phyloP scores from a whole-genome alignment of 2,329 filamentous ascomycete species.

The Alternaria sp. region DNA sequence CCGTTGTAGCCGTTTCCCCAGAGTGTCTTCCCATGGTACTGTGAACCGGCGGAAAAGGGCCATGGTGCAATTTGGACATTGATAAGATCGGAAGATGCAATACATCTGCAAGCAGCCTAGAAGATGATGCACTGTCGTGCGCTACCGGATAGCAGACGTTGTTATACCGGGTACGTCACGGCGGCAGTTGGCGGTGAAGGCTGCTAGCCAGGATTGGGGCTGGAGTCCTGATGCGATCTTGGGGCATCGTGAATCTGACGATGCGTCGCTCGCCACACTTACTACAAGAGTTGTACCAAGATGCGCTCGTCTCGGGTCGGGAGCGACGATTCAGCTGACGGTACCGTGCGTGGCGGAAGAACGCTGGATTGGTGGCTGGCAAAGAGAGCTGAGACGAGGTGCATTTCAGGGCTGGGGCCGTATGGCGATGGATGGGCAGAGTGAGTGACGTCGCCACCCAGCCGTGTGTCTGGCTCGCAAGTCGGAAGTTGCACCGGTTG shows the following conservation, averaged over 20 bases:
- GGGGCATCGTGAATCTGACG: constrained; percentile 8
- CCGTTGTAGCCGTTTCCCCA: background rate
- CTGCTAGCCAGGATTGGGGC: constrained; percentile 20
- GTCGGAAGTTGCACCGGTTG: constrained; percentile 20
- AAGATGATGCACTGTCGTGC: background rate
- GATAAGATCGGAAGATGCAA: background rate
- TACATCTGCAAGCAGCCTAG: background rate
- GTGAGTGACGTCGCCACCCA: constrained; percentile 20
- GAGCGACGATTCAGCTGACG: constrained; percentile 5
- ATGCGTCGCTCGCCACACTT: constrained; percentile 28
- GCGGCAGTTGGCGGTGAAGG: constrained; percentile 6
- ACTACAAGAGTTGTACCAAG: constrained; percentile 12
- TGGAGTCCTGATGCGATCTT: constrained; percentile 15
- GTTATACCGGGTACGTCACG: constrained; percentile 3
- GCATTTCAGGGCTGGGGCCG: background rate
- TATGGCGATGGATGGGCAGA: background rate
- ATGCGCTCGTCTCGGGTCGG: background rate
- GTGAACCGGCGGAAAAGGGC: background rate
- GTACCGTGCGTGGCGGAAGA: background rate
- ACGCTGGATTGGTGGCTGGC: background rate
- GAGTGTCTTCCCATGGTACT: constrained; percentile 4
- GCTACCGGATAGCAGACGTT: background rate
- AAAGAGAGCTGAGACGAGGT: background rate
- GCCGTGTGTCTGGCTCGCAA: background rate
- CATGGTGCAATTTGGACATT: background rate